These are phyloP conservation scores for Kazachstania sp. DNA, from an alignment of 1,139 yeast species.

Conservation along the genomic window DNA sequence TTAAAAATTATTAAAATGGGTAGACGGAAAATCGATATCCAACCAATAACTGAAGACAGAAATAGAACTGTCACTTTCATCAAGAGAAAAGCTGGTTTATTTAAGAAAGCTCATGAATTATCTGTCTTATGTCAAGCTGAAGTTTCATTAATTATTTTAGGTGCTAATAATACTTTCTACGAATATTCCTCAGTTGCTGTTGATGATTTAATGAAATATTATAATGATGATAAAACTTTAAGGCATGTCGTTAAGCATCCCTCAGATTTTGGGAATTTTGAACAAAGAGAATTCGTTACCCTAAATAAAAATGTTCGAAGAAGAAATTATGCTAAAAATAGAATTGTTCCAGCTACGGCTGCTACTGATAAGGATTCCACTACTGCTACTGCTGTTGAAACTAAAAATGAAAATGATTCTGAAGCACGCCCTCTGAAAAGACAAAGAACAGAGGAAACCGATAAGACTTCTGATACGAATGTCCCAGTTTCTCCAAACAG, in stretches of 20 bases:
- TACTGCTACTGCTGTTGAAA: not conserved
- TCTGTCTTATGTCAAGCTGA: slow-evolving; percentile 91
- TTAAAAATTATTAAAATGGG: slow-evolving; percentile 50
- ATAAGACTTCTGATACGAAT: no score
- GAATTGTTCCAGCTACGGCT: not conserved
- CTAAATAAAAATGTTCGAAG: slow-evolving; percentile 4
- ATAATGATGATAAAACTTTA: slow-evolving; percentile 8
- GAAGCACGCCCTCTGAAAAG: not conserved
- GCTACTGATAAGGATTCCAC: not conserved
- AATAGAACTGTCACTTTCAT: slow-evolving; percentile 85
- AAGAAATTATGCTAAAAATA: slow-evolving; percentile 3
- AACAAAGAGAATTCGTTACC: slow-evolving; percentile 20
- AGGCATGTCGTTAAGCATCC: slow-evolving; percentile 57
- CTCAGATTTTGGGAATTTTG: slow-evolving; percentile 42
- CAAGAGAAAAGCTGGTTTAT: slow-evolving; percentile 88
- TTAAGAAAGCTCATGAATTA: slow-evolving; percentile 92
- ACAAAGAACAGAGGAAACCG: not conserved
- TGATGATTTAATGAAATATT: slow-evolving; percentile 49
- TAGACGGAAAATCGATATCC: slow-evolving; percentile 89
- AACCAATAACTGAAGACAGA: slow-evolving; percentile 84
- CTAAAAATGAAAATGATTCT: not conserved
- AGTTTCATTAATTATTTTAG: slow-evolving; percentile 80
- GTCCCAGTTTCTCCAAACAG: not conserved
- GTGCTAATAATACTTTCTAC: slow-evolving; percentile 67
- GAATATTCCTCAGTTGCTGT: slow-evolving; percentile 74